A percentile compares a stretch with the other conserved stretches of the same genome.
These are phyloP conservation scores for Volvox reticuliferus DNA, from an alignment of 139 green algal genomes.

Conservation along the genomic window DNA sequence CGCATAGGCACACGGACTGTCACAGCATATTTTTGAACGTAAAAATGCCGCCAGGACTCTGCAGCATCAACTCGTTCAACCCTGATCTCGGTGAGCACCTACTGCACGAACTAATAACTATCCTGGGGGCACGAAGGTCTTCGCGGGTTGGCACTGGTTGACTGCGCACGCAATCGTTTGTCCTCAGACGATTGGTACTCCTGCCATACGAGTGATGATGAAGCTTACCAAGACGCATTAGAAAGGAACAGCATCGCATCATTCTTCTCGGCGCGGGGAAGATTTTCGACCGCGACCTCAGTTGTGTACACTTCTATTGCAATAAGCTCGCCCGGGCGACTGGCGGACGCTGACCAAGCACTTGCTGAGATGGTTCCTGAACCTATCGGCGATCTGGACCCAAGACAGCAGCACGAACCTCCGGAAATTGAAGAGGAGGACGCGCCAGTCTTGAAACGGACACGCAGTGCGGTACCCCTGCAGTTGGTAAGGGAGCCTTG, in stretches of 20 bases:
- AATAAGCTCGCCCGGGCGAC: neutral
- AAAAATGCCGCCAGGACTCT: neutral
- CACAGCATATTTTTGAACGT: neutral
- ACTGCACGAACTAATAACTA: neutral
- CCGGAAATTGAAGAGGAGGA: constrained; percentile 22
- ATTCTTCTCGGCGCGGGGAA: neutral
- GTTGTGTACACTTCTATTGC: neutral
- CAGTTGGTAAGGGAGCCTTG: neutral
- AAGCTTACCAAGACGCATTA: constrained; percentile 1
- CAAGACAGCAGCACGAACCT: neutral
- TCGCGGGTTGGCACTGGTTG: neutral
- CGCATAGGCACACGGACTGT: neutral
- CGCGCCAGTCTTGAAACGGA: neutral
- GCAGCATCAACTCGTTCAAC: neutral
- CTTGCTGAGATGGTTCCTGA: constrained; percentile 9
- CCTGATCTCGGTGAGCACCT: neutral
- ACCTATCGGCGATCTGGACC: neutral
- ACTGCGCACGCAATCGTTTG: neutral
- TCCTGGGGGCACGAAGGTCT: too few species aligned
- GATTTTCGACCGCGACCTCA: neutral
- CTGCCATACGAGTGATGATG: constrained; percentile 20
- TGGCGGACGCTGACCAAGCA: constrained; percentile 12
- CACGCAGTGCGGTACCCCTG: neutral
- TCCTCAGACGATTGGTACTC: constrained; percentile 34
- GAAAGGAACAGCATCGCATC: neutral